Percentiles rank a stretch among this genome's conserved stretches.
These are phyloP conservation scores for Umbelopsis sp. DNA, from an alignment of 371 early-diverging fungal genomes.

Conservation along the genomic window DNA sequence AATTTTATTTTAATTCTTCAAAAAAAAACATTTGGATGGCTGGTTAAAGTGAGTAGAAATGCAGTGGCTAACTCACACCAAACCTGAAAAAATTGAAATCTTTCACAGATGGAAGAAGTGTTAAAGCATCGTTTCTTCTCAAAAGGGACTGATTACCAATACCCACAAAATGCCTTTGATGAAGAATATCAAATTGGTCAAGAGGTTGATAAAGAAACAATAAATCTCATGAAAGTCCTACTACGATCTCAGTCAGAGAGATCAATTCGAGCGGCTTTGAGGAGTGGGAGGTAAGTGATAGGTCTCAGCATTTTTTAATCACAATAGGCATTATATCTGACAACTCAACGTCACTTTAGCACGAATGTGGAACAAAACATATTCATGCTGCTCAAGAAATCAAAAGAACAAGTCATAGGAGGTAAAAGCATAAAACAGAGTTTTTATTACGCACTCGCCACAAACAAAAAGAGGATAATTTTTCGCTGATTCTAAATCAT, in stretches of 20 bases:
- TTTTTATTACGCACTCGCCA: neutral
- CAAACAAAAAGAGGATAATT: neutral
- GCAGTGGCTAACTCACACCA: too few species aligned
- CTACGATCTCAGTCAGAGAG: neutral
- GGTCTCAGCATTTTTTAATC: too few species aligned
- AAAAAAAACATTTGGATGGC: neutral
- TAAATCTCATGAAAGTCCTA: neutral
- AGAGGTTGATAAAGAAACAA: neutral
- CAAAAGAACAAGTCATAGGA: neutral
- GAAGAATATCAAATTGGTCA: neutral
- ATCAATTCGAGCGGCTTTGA: neutral
- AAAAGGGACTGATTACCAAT: neutral
- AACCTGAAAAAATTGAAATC: too few species aligned
- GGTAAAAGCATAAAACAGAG: neutral
- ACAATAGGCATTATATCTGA: too few species aligned
- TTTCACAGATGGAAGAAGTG: neutral
- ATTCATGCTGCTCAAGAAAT: neutral
- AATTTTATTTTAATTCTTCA: too few species aligned
- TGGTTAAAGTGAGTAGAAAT: neutral
- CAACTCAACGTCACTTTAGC: neutral
- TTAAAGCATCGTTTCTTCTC: neutral
- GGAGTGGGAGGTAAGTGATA: neutral
- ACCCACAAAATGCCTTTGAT: neutral
- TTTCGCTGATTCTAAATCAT: neutral
- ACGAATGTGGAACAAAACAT: slow-evolving; percentile 1